These are phyloP conservation scores for Pleurotus salmoneostramineus DNA, from an alignment of 768 basidiomycete species.

Conservation along the genomic window DNA sequence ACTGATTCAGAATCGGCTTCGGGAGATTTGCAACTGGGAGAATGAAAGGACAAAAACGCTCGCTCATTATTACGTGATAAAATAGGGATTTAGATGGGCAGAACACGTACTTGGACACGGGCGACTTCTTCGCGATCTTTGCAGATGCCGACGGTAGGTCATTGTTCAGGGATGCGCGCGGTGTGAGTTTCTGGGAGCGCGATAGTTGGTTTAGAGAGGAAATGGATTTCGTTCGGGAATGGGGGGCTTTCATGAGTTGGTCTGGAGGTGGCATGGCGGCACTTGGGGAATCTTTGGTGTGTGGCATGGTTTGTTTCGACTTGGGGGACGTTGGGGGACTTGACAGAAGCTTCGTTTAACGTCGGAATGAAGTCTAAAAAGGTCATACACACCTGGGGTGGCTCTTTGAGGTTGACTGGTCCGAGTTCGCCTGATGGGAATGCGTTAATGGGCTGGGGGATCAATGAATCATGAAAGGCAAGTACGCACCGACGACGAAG, in stretches of 20 bases:
- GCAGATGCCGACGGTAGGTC: conserved; percentile 11
- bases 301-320: conserved; percentile 10
- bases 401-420: not conserved
- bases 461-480: not conserved
- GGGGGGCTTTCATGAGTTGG: conserved; percentile 10
- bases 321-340: conserved; percentile 2
- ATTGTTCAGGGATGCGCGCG: conserved; percentile 15
- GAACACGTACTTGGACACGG: not conserved
- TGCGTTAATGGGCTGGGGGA: too few relatives aligned
- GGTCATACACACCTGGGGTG: not conserved
- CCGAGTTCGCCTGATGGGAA: not conserved
- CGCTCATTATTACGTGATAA: not conserved
- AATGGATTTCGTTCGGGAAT: conserved; percentile 16
- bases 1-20: conserved; percentile 51
- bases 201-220: conserved; percentile 25
- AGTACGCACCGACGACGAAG: not conserved
- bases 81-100: not conserved
- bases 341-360: not conserved
- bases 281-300: conserved; percentile 9
- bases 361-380: not conserved
- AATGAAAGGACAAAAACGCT: not conserved
- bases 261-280: conserved; percentile 10
- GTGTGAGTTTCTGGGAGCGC: conserved; percentile 10
- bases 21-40: conserved; percentile 10
- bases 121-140: conserved; percentile 10